Conservation (phyloP, 805 yeast species). For the Candida qinlingensis region DNA sequence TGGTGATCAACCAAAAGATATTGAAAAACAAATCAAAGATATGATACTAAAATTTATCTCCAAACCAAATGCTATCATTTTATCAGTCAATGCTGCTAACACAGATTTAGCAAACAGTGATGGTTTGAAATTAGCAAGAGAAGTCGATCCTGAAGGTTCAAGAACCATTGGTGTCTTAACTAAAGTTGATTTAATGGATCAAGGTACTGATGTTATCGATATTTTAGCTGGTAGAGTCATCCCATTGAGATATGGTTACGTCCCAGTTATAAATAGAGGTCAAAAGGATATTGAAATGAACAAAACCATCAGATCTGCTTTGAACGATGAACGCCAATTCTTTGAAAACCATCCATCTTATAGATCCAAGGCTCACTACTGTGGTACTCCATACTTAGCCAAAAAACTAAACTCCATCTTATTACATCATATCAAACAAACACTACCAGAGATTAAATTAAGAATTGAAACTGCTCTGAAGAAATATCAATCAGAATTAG, state of each 20-base stretch:
- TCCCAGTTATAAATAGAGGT: conserved; percentile 95
- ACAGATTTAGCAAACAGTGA: conserved; percentile 97
- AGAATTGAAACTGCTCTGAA: conserved; percentile 80
- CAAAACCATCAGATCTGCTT: conserved; percentile 84
- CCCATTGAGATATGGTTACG: conserved; percentile 91
- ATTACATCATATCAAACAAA: conserved; percentile 82
- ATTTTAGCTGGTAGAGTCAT: conserved; percentile 93
- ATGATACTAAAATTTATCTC: conserved; percentile 90
- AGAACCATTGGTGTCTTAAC: conserved; percentile 97
- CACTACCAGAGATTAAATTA: conserved; percentile 88
- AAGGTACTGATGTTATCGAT: conserved; percentile 95
- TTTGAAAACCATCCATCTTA: conserved; percentile 90
- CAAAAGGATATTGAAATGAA: conserved; percentile 90
- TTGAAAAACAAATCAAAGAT: conserved; percentile 89
- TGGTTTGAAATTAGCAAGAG: conserved; percentile 92
- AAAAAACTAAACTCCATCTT: conserved; percentile 84
- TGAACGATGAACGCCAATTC: conserved; percentile 70
- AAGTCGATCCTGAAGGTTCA: conserved; percentile 94
- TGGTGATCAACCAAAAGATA: conserved; percentile 98
- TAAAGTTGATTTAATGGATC: conserved; percentile 95
- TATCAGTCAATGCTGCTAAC: conserved; percentile 94
- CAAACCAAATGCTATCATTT: conserved; percentile 89
- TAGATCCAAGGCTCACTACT: conserved; percentile 87
- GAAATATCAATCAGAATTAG: conserved; percentile 78
- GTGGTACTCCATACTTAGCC: conserved; percentile 98